A percentile compares a stretch with the other conserved stretches of the same genome.
phyloP scores from a whole-genome alignment of 495 filamentous ascomycete genomes.

The Neurospora tetrasperma region DNA sequence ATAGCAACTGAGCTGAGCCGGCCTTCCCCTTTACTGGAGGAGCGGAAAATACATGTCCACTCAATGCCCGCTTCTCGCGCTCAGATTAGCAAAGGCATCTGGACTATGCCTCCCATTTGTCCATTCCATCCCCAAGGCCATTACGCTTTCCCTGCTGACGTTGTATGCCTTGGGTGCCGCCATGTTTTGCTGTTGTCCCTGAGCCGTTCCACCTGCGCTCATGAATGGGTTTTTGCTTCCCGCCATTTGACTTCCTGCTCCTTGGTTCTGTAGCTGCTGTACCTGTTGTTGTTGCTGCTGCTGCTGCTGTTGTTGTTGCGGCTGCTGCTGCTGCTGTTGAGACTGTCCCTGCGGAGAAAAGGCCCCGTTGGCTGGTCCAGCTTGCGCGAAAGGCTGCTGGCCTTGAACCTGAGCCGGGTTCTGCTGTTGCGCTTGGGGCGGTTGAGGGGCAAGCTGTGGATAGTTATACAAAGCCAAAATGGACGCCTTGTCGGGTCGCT shows the following conservation, averaged over 20 bases:
- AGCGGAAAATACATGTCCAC: neutral
- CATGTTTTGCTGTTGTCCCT: constrained; percentile 3
- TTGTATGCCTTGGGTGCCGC: constrained; percentile 36
- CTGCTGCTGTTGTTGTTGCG: neutral
- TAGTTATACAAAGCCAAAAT: constrained; percentile 85
- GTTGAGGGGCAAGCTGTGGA: constrained; percentile 53
- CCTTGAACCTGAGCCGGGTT: constrained; percentile 1
- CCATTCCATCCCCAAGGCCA: constrained; percentile 57
- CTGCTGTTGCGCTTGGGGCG: constrained; percentile 9
- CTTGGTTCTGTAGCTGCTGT: constrained; percentile 13
- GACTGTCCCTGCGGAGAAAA: constrained; percentile 15
- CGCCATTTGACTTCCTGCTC: constrained; percentile 15
- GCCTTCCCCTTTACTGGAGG: neutral
- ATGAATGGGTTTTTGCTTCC: constrained; percentile 42
- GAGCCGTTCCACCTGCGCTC: constrained; percentile 7
- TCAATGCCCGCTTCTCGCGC: constrained; percentile 37
- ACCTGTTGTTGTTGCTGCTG: constrained; percentile 11
- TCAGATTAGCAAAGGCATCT: constrained; percentile 93
- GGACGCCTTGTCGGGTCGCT: constrained; percentile 58
- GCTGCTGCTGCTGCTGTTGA: constrained; percentile 5
- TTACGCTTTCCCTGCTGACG: constrained; percentile 83
- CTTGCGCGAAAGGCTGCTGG: constrained; percentile 14
- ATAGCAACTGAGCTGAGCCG: neutral
- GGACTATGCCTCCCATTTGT: constrained; percentile 80
- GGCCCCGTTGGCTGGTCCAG: constrained; percentile 5